Percentiles rank a stretch among this genome's conserved stretches.
These are phyloP conservation scores for Primulina huaijiensis DNA, from an alignment of 257 asterid species.

Conservation along the genomic window DNA sequence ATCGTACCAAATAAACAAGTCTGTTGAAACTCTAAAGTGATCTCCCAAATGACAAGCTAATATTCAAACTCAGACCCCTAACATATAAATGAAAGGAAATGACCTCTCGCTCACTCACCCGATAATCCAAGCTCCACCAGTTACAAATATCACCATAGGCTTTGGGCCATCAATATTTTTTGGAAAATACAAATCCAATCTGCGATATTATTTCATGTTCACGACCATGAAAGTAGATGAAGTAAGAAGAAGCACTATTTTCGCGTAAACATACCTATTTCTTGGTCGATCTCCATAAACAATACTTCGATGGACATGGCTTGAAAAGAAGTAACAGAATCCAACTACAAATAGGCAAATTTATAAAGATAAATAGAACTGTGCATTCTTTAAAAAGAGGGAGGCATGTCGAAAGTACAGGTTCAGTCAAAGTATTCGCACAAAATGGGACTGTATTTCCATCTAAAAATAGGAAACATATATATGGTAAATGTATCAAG, in stretches of 20 bases:
- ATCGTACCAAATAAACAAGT: not conserved
- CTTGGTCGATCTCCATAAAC: conserved; percentile 87
- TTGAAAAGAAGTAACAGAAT: conserved; percentile 72
- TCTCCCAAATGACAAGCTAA: not conserved
- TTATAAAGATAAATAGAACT: not conserved
- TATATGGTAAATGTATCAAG: not conserved
- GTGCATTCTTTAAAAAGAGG: conserved; percentile 2
- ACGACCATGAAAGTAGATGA: conserved; percentile 13
- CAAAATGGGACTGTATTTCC: not conserved
- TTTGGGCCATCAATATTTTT: conserved; percentile 44
- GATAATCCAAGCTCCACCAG: conserved; percentile 99
- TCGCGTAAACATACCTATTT: conserved; percentile 54
- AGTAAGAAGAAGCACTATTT: conserved; percentile 4
- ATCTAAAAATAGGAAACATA: not conserved
- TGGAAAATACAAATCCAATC: conserved; percentile 96
- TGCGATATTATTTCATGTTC: conserved; percentile 31
- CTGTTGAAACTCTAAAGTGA: not conserved
- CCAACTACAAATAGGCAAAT: conserved; percentile 64
- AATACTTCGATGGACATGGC: conserved; percentile 73
- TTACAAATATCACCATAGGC: conserved; percentile 90
- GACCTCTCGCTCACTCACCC: conserved; percentile 56
- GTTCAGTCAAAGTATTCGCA: not conserved
- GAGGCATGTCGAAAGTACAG: not conserved
- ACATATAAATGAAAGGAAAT: not conserved
- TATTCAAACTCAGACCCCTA: not conserved